Conservation (phyloP, 2,329 filamentous ascomycete genomes). For the Fusarium euwallaceae region DNA sequence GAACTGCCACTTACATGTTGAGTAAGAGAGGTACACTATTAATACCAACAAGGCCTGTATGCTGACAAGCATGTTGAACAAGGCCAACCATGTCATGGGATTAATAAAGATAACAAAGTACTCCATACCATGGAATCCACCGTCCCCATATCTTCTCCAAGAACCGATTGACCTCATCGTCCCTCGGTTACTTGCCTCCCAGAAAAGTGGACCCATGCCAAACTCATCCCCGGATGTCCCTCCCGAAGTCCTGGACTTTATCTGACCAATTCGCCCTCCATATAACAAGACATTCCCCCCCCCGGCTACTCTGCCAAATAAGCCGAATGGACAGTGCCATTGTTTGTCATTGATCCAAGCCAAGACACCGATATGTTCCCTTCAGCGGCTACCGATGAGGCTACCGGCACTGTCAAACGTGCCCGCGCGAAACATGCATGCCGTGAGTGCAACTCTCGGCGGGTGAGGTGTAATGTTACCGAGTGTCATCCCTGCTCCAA, state of each 20-base stretch:
- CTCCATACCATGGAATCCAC: neutral
- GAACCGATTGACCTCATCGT: neutral
- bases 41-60: neutral
- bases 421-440: constrained; percentile 53
- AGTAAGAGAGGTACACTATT: neutral
- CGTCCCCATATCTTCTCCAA: neutral
- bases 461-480: constrained; percentile 54
- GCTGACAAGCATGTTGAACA: too few relatives aligned
- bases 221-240: neutral
- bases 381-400: constrained; percentile 5
- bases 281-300: constrained; percentile 5
- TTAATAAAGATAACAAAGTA: neutral
- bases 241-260: neutral
- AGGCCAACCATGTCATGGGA: neutral
- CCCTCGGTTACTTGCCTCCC: constrained; percentile 13
- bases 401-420: constrained; percentile 47
- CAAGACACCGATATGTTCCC: constrained; percentile 17
- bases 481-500: constrained; percentile 52
- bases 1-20: neutral
- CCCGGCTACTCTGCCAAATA: constrained; percentile 30
- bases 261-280: neutral
- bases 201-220: constrained; percentile 12
- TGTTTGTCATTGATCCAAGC: neutral
- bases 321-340: constrained; percentile 5
- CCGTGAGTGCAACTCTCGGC: constrained; percentile 51